Conservation (phyloP, 257 asterid genomes). For the Lycium ferocissimum region DNA sequence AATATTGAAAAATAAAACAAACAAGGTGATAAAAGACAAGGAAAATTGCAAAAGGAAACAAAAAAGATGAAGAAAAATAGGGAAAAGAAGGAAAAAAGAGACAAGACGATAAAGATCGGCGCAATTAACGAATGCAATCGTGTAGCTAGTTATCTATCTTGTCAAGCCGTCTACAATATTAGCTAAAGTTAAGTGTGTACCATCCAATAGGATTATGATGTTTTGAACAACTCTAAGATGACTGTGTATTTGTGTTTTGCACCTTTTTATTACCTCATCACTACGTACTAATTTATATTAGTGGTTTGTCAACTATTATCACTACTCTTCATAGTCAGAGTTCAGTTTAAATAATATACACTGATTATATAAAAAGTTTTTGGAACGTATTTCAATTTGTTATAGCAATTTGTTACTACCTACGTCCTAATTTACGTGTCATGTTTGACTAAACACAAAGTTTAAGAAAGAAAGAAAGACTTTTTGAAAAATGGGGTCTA, state of each 20-base stretch:
- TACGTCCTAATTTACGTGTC: no score
- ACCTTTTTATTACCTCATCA: neutral
- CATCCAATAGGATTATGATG: neutral
- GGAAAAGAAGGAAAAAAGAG: neutral
- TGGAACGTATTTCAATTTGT: no score
- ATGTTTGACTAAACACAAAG: no score
- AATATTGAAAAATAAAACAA: neutral
- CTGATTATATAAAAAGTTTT: no score
- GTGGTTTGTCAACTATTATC: neutral
- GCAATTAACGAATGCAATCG: neutral
- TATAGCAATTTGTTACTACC: no score
- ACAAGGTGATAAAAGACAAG: neutral
- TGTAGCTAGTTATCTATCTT: neutral
- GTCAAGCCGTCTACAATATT: neutral
- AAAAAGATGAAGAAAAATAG: neutral
- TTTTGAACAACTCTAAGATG: neutral
- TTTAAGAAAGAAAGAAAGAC: no score
- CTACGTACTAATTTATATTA: neutral
- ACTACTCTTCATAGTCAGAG: no score
- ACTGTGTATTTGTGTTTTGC: neutral
- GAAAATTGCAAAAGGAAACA: neutral
- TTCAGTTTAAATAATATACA: no score
- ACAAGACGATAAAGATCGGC: neutral
- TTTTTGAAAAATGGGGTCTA: no score
- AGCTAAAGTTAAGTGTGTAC: neutral